Percentiles rank a stretch among this genome's conserved stretches.
phyloP scores from a whole-genome alignment of 257 asterid genomes.

The Solanum phureja region DNA sequence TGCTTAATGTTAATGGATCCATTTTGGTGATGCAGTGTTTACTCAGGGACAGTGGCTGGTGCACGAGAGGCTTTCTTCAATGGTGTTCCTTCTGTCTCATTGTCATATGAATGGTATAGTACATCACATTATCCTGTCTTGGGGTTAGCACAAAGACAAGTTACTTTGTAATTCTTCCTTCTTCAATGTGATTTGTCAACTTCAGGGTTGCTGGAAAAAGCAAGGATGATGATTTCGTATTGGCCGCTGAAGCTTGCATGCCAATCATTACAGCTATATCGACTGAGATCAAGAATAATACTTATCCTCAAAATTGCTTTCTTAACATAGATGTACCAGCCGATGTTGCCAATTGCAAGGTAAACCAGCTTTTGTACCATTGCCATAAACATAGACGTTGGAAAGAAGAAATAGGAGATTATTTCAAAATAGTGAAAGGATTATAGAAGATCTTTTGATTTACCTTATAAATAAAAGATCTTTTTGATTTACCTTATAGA shows the following conservation, averaged over 20 bases:
- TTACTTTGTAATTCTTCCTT: neutral
- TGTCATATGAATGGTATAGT: constrained; percentile 79
- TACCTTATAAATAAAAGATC: neutral
- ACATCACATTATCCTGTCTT: neutral
- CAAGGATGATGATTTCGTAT: constrained; percentile 35
- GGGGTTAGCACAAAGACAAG: neutral
- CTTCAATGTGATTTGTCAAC: neutral
- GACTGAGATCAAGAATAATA: constrained; percentile 45
- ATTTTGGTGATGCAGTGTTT: neutral
- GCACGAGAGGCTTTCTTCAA: constrained; percentile 87
- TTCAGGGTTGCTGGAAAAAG: constrained; percentile 60
- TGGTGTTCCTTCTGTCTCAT: constrained; percentile 63
- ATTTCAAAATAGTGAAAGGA: neutral
- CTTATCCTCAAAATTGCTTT: constrained; percentile 54
- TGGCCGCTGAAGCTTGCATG: constrained; percentile 83
- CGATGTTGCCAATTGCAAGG: constrained; percentile 61
- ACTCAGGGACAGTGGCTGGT: constrained; percentile 96
- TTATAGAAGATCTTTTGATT: neutral
- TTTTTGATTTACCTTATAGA: neutral
- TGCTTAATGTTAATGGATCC: no score
- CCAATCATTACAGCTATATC: constrained; percentile 45
- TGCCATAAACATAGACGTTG: neutral
- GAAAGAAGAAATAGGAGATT: neutral
- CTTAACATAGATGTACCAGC: constrained; percentile 71
- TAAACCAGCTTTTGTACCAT: neutral